Conservation (phyloP, 768 basidiomycete species). For the Calocybe indica region DNA sequence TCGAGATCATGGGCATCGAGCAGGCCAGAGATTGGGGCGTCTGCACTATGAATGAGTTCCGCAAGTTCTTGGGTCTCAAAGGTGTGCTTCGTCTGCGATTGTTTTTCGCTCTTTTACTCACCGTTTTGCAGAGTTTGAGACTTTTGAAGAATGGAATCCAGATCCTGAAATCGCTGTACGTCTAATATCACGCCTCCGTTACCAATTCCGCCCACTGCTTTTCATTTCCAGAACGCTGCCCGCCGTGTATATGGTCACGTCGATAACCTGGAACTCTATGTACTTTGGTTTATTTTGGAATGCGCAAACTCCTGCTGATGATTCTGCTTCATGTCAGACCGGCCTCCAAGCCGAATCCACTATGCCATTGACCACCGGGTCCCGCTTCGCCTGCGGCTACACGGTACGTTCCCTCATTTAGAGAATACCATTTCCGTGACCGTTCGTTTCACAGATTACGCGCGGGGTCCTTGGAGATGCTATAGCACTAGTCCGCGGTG, state of each 20-base stretch:
- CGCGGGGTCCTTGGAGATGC: conserved; percentile 49
- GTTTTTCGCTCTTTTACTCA: background rate
- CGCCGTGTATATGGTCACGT: conserved; percentile 26
- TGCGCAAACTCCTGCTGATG: background rate
- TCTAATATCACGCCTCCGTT: background rate
- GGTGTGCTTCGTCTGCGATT: conserved; percentile 16
- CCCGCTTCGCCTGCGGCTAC: conserved; percentile 22
- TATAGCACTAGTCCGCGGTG: conserved; percentile 45
- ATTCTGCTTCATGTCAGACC: conserved; percentile 6
- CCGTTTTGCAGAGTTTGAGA: conserved; percentile 26
- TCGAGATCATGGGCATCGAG: conserved; percentile 52
- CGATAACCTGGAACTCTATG: conserved; percentile 29
- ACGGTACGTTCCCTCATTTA: conserved; percentile 13
- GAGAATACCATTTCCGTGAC: background rate
- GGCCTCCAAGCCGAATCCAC: conserved; percentile 27
- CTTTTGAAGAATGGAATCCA: conserved; percentile 52
- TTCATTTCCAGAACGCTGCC: conserved; percentile 13
- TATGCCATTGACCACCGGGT: conserved; percentile 22
- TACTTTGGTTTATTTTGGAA: conserved; percentile 4
- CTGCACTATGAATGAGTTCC: conserved; percentile 53
- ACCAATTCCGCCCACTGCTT: background rate
- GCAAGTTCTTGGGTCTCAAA: conserved; percentile 42
- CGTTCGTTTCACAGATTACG: conserved; percentile 24
- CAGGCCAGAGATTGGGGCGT: conserved; percentile 52
- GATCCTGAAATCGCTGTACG: conserved; percentile 38